Conservation (phyloP, 2,329 filamentous ascomycete species). For the Pyricularia grisea region DNA sequence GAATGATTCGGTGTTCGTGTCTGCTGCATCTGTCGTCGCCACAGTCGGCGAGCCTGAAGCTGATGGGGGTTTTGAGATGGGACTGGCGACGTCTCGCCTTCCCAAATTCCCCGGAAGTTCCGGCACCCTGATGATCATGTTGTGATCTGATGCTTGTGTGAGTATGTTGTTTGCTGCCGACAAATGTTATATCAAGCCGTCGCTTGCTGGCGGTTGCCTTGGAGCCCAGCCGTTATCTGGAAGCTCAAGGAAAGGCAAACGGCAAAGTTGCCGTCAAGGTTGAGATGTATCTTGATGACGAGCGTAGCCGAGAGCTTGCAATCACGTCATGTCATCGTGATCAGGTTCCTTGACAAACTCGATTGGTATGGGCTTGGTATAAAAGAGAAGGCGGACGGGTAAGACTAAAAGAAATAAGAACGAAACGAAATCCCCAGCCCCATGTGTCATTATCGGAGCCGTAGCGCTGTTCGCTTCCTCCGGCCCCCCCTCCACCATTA, state of each 20-base stretch:
- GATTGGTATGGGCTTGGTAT: not conserved
- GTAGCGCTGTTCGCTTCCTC: not conserved
- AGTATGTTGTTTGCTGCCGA: not conserved
- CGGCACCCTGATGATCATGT: not conserved
- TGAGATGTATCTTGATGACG: not conserved
- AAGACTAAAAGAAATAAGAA: not conserved
- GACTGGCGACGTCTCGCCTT: not conserved
- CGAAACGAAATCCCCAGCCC: not conserved
- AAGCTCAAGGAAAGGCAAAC: not conserved
- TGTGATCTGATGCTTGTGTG: not conserved
- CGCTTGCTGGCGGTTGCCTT: not conserved
- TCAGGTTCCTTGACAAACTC: not conserved
- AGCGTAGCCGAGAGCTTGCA: not conserved
- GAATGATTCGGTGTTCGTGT: not conserved
- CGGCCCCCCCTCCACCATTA: not conserved
- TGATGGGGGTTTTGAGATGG: not conserved
- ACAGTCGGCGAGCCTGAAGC: not conserved
- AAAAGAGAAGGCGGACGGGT: not conserved
- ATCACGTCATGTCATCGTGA: not conserved
- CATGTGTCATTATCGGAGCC: not conserved
- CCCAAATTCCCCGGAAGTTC: not conserved
- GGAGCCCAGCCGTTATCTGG: not conserved
- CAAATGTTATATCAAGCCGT: not conserved
- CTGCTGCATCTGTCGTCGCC: not conserved
- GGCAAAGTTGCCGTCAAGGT: not conserved